Conservation (phyloP, 352 stramenopile genomes). For the Blastocystis sp. region DNA sequence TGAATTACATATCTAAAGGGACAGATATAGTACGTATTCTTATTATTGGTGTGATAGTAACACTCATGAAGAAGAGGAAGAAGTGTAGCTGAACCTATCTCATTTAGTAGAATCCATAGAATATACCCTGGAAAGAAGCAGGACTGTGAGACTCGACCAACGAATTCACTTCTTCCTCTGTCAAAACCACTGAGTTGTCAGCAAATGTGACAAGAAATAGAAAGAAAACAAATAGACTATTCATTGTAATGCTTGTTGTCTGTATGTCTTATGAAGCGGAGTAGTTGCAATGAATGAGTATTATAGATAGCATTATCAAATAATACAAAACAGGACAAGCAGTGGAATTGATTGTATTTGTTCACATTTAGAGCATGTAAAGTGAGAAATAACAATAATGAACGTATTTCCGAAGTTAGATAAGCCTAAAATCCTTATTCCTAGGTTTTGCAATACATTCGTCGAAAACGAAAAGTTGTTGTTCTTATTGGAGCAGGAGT, state of each 20-base stretch:
- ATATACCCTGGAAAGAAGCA: background rate
- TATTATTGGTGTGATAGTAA: background rate
- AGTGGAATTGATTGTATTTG: background rate
- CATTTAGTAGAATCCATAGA: background rate
- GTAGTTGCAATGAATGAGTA: background rate
- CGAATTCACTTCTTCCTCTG: background rate
- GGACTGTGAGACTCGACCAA: background rate
- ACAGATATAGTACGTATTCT: conserved; percentile 17
- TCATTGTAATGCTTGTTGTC: background rate
- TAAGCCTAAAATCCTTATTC: background rate
- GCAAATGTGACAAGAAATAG: background rate
- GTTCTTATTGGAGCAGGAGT: conserved; percentile 43
- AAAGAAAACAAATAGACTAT: background rate
- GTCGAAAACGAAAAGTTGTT: background rate
- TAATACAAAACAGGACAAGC: background rate
- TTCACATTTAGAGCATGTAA: background rate
- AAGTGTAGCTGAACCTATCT: background rate
- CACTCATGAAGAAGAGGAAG: background rate
- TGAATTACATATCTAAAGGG: background rate
- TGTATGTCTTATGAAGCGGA: background rate
- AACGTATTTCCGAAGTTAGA: background rate
- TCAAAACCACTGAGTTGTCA: background rate
- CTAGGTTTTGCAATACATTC: background rate
- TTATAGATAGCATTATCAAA: background rate
- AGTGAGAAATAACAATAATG: background rate